Conservation (phyloP, 2,329 filamentous ascomycete genomes). For the Trichocomaceae sp. region DNA sequence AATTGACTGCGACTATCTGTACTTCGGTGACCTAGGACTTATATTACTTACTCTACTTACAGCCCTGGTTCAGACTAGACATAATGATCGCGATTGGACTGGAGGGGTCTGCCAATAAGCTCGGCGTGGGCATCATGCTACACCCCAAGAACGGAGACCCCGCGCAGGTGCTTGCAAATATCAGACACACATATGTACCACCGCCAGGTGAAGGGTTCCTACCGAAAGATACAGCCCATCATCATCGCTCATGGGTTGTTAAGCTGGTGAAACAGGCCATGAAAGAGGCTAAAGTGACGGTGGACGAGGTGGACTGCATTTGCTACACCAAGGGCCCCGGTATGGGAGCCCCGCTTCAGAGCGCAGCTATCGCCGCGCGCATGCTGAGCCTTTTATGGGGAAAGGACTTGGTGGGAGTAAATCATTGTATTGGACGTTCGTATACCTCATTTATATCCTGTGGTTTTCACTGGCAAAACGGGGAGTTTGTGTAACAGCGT, state of each 20-base stretch:
- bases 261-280: constrained; percentile 74
- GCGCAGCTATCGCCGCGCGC: constrained; percentile 77
- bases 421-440: constrained; percentile 86
- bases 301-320: constrained; percentile 74
- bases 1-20: background rate
- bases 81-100: constrained; percentile 62
- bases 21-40: background rate
- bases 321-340: constrained; percentile 95
- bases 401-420: constrained; percentile 86
- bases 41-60: background rate
- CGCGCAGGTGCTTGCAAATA: constrained; percentile 76
- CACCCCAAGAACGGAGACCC: constrained; percentile 54
- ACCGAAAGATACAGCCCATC: constrained; percentile 88
- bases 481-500: background rate
- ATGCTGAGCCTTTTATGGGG: constrained; percentile 77
- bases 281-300: constrained; percentile 55
- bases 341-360: constrained; percentile 89
- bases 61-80: background rate
- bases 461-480: background rate
- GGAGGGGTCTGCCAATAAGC: constrained; percentile 96
- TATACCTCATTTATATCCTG: constrained; percentile 6
- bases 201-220: constrained; percentile 92
- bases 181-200: constrained; percentile 87
- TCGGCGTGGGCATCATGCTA: constrained; percentile 85
- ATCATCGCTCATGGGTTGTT: constrained; percentile 83